Conservation (phyloP, 2,329 filamentous ascomycete species). For the Karstenula rhodostoma region DNA sequence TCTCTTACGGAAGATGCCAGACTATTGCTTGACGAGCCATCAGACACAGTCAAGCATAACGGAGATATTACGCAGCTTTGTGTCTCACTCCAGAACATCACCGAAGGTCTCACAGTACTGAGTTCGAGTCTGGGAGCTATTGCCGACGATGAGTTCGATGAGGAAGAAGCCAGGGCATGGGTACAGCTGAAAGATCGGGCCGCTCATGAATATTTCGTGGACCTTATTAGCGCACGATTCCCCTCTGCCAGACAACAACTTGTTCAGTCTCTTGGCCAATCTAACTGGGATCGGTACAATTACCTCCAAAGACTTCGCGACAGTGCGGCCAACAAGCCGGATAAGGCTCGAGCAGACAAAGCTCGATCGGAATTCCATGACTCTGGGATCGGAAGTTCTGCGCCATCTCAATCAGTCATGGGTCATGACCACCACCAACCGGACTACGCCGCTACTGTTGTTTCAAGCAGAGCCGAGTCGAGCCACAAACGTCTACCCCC, state of each 20-base stretch:
- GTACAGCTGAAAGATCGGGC: conserved; percentile 9
- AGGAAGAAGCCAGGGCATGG: conserved; percentile 9
- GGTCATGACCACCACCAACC: not conserved
- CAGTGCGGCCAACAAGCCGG: not conserved
- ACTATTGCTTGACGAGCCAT: conserved; percentile 3
- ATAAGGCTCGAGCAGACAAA: not conserved
- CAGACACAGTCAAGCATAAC: not conserved
- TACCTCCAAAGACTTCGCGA: conserved; percentile 14
- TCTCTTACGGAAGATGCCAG: conserved; percentile 10
- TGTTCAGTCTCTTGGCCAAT: conserved; percentile 10
- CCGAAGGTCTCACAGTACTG: conserved; percentile 14
- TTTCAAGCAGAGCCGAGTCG: conserved; percentile 15
- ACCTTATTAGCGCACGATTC: conserved; percentile 16
- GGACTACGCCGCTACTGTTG: conserved; percentile 15
- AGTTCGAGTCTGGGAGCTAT: conserved; percentile 15
- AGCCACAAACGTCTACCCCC: conserved; percentile 21
- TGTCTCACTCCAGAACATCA: conserved; percentile 4
- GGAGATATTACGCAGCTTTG: conserved; percentile 4
- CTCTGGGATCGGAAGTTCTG: conserved; percentile 13
- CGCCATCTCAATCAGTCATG: conserved; percentile 2
- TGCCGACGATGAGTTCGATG: not conserved
- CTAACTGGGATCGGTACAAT: conserved; percentile 21
- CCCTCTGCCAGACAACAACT: conserved; percentile 8
- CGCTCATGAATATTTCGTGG: conserved; percentile 19
- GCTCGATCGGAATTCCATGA: conserved; percentile 11